Percentiles rank a stretch among this genome's conserved stretches.
These are phyloP conservation scores for Coemansia sp. DNA, from an alignment of 192 early-diverging fungal genomes.

Conservation along the genomic window DNA sequence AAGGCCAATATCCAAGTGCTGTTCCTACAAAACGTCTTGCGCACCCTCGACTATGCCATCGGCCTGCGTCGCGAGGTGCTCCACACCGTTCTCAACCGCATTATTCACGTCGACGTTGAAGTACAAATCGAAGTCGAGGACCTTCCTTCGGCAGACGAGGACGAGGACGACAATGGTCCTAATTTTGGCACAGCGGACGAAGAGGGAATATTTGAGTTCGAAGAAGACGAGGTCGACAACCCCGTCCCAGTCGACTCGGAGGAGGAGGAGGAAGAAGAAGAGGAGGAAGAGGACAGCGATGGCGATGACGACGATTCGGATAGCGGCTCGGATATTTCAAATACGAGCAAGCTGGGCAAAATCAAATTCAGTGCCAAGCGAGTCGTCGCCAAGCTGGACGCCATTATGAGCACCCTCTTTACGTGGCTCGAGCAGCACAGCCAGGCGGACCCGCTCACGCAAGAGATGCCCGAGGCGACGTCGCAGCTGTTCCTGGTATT, in stretches of 20 bases:
- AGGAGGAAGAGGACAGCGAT: neutral
- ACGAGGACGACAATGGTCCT: conserved; percentile 28
- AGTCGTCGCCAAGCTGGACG: conserved; percentile 71
- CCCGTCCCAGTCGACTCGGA: neutral
- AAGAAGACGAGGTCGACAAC: conserved; percentile 38
- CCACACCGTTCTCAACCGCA: conserved; percentile 73
- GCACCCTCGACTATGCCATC: conserved; percentile 74
- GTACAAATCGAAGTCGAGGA: conserved; percentile 92
- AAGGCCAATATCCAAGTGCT: conserved; percentile 30
- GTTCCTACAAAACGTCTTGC: conserved; percentile 69
- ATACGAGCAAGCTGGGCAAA: conserved; percentile 19
- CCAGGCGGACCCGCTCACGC: conserved; percentile 14
- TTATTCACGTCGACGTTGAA: conserved; percentile 89
- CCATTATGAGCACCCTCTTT: conserved; percentile 68
- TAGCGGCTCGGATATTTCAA: conserved; percentile 22
- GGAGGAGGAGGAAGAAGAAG: neutral
- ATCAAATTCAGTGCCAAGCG: conserved; percentile 49
- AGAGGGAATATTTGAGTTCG: conserved; percentile 57
- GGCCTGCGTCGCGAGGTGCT: conserved; percentile 71
- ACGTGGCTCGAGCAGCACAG: conserved; percentile 56
- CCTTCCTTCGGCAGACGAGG: conserved; percentile 56
- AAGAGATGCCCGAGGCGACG: conserved; percentile 29
- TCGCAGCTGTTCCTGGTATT: conserved; percentile 66
- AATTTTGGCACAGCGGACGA: conserved; percentile 4
- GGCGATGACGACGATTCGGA: conserved; percentile 25